phyloP scores from a whole-genome alignment of 2,329 filamentous ascomycete species.

The Biscogniauxia marginata region DNA sequence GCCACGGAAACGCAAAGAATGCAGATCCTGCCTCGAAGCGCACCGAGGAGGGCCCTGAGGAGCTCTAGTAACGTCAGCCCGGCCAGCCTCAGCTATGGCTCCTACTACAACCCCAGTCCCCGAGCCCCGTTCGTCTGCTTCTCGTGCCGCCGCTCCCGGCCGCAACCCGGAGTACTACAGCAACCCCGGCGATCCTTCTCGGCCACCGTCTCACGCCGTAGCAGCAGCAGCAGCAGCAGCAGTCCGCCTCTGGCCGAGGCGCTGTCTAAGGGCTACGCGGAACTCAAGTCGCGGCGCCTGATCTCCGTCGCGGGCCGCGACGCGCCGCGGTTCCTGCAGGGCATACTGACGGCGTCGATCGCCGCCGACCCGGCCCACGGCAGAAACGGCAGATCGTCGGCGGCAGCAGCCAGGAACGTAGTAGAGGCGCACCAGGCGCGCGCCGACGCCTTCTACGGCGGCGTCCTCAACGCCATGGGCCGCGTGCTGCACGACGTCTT shows the following conservation, averaged over 20 bases:
- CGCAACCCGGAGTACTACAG: neutral
- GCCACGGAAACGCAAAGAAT: conserved; percentile 6
- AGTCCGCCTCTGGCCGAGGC: too few relatives aligned
- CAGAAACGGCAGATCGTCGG: conserved; percentile 25
- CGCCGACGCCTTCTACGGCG: conserved; percentile 67
- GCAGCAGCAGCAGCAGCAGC: too few relatives aligned
- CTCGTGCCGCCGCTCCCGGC: conserved; percentile 21
- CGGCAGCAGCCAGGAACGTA: neutral
- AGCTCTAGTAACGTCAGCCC: neutral
- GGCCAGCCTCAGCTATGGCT: neutral
- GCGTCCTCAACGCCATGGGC: conserved; percentile 83
- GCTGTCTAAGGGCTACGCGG: too few relatives aligned
- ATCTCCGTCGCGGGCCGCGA: conserved; percentile 79
- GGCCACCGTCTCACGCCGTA: too few relatives aligned
- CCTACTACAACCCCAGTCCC: conserved; percentile 5
- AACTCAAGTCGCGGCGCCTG: conserved; percentile 71
- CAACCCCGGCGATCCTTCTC: conserved; percentile 17
- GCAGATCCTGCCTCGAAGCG: conserved; percentile 10
- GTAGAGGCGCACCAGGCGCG: neutral
- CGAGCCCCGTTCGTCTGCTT: conserved; percentile 28
- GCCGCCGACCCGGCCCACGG: too few relatives aligned
- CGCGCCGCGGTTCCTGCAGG: conserved; percentile 81
- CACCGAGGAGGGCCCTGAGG: neutral
- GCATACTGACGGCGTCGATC: conserved; percentile 76
- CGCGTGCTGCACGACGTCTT: conserved; percentile 88